Percentiles rank a stretch among this genome's conserved stretches.
Evolutionary conservation across 371 early-diverging fungal genomes (phyloP).

Genomic region (Blastocladiella emersonii): DNA sequence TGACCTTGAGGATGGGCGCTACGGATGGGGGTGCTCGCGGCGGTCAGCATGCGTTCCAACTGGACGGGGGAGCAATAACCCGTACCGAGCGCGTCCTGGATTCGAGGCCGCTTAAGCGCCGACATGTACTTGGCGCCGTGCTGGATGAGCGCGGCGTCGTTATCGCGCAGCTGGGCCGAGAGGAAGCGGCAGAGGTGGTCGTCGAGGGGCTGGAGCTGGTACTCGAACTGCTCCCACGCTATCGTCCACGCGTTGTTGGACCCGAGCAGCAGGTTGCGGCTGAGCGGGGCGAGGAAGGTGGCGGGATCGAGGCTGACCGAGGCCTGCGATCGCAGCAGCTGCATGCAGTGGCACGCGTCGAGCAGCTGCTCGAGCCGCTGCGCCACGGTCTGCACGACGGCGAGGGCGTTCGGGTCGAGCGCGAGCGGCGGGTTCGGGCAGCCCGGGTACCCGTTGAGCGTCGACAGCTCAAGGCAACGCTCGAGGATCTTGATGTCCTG

Average conservation of each 20-base stretch:
- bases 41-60: not conserved
- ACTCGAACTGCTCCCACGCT: not conserved
- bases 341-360: not conserved
- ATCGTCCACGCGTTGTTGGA: not conserved
- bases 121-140: not conserved
- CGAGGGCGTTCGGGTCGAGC: not conserved
- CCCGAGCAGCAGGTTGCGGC: not conserved
- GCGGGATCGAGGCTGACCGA: not conserved
- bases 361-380: not conserved
- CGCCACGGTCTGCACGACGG: not conserved
- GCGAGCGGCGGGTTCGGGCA: not conserved
- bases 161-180: not conserved
- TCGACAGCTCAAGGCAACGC: not conserved
- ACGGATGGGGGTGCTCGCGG: not conserved
- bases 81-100: not conserved
- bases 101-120: not conserved
- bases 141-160: not conserved
- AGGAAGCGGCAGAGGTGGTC: not conserved
- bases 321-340: not conserved
- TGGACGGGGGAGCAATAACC: not conserved
- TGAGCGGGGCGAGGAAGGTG: not conserved
- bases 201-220: not conserved
- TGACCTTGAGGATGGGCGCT: not conserved
- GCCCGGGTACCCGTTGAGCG: not conserved
- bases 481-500: not conserved